Base-by-base conservation (phyloP, 768 basidiomycete species). In the Wakefieldia striispora region DNA sequence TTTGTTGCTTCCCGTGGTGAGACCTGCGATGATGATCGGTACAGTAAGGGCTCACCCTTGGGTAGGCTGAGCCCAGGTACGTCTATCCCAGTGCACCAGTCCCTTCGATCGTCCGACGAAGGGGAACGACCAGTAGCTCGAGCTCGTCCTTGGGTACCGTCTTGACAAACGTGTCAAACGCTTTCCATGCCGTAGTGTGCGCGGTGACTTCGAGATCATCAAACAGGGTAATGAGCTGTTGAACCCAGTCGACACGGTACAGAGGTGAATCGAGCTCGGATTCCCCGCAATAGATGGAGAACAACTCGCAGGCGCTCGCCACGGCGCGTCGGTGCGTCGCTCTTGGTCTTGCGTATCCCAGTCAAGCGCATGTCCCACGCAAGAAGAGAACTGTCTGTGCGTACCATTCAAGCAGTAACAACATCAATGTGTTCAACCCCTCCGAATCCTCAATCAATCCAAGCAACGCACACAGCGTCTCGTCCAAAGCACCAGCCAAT, bases 191-290 rank as follows among this genome's bases (percentile, higher is more conserved):
- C 0, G 88, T 86, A 2, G 81, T 85, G 59, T 95, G 84, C 10
- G 95, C 91, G 3, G 75, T 64, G 2, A 86, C 81, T 40, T 84
- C 77, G 12, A 70, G 68, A 61, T 98, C 95, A 57, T 94, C 94
- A 42, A 97, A 75, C 3, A 88, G 69, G 0, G 91, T 80, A 7
- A 98, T 74, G 14, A 98, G 77, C 55, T 93, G 91, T 8, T 94
- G 84, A 47, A 97, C 81, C 94, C 95, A 98, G 66, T 98, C 97
- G 54, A 94, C 73, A 17, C 89, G 84, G 69, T 97, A 98, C 20
- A 93, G 67, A 0, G 88, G 84, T 0, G 82, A 78, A 63, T 98
- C 95, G 35, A 91, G 75, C 34, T 85, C 79, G 4, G 90, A 87
- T 40, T 81, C 85, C 56, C 91, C 83, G 63, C 93, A 97, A 72